Conservation (phyloP, 257 asterid species). For the Lycium ferocissimum region DNA sequence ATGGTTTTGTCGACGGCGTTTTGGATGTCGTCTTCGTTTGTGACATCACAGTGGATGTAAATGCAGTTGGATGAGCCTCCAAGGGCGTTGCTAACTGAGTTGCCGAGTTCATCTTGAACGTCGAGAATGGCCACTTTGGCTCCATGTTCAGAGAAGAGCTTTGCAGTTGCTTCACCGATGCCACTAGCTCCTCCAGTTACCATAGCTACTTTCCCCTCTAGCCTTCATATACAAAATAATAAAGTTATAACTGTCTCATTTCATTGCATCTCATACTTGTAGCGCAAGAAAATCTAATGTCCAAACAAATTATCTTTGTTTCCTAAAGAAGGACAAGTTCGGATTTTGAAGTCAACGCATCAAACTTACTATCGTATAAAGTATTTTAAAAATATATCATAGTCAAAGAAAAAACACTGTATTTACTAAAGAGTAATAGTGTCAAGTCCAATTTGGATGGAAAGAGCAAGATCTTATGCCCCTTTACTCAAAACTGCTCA, state of each 20-base stretch:
- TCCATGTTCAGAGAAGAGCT: constrained; percentile 57
- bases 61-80: constrained; percentile 43
- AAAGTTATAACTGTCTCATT: not conserved
- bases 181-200: constrained; percentile 60
- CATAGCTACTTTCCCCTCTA: constrained; percentile 70
- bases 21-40: constrained; percentile 51
- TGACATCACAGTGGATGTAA: constrained; percentile 61
- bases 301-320: not conserved
- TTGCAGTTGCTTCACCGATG: constrained; percentile 38
- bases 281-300: not conserved
- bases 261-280: not conserved
- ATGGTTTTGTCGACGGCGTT: constrained; percentile 50
- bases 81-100: constrained; percentile 35
- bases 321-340: not conserved
- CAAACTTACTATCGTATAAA: not conserved
- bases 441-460: not conserved
- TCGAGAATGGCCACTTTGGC: constrained; percentile 67
- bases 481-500: not conserved
- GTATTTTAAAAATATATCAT: not conserved
- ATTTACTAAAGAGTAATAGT: not conserved
- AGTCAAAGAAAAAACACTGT: not conserved
- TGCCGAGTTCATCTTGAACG: constrained; percentile 55
- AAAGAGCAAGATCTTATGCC: not conserved
- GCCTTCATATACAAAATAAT: constrained; percentile 36
- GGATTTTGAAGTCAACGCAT: not conserved